These are phyloP conservation scores for Zymoseptoria crescenta DNA, from an alignment of 2,329 filamentous ascomycete species.

Conservation along the genomic window DNA sequence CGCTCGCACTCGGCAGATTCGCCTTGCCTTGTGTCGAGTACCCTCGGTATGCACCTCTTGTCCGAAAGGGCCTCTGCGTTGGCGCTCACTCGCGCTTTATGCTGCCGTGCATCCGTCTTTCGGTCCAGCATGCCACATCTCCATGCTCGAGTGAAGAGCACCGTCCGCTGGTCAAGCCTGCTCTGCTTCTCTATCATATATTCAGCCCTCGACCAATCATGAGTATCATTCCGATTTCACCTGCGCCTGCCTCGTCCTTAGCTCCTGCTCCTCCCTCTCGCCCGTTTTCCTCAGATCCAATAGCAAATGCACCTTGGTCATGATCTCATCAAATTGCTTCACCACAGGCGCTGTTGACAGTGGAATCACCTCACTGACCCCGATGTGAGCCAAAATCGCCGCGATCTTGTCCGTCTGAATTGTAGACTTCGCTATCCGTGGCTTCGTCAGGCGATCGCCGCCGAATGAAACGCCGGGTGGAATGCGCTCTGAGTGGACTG, in stretches of 20 bases:
- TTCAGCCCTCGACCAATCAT: not conserved
- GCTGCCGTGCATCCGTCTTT: no score
- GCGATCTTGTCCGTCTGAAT: slow-evolving; percentile 69
- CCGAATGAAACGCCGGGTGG: slow-evolving; percentile 84
- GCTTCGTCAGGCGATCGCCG: slow-evolving; percentile 70
- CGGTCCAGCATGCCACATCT: no score
- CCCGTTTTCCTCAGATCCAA: slow-evolving; percentile 66
- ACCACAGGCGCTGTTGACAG: slow-evolving; percentile 70
- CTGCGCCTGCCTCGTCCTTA: slow-evolving; percentile 46
- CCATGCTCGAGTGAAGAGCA: not conserved
- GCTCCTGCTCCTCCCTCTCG: slow-evolving; percentile 69
- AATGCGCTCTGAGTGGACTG: slow-evolving; percentile 66
- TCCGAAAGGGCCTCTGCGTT: not conserved
- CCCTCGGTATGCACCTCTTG: not conserved
- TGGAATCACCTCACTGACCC: slow-evolving; percentile 59
- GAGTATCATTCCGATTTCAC: not conserved
- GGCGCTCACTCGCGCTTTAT: not conserved
- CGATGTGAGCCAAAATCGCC: slow-evolving; percentile 63
- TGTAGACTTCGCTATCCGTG: slow-evolving; percentile 67
- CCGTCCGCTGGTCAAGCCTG: not conserved
- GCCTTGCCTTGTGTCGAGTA: not conserved
- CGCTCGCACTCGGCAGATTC: no score
- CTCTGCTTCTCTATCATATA: not conserved
- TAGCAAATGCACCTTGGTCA: slow-evolving; percentile 59
- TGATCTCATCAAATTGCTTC: slow-evolving; percentile 61